Base-by-base conservation (phyloP, 2,329 filamentous ascomycete species). In the Beauveria sp. region DNA sequence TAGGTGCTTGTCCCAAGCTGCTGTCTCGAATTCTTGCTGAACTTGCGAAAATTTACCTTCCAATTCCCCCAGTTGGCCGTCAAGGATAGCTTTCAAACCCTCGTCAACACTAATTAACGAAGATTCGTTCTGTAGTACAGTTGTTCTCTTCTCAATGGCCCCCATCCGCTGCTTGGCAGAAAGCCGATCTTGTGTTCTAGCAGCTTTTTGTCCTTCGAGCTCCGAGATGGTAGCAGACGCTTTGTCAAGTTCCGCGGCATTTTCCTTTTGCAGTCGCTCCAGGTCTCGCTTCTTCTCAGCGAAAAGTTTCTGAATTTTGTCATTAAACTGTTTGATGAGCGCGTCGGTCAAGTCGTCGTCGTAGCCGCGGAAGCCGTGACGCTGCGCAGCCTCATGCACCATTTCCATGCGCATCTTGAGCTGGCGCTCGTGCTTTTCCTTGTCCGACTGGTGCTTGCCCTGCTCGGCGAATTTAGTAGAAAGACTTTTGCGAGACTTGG, bases 401-500 rank as follows among this genome's bases (percentile, higher is more conserved):
- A 96, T 83, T 10, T 83, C 80, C 68, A 88, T 82, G 45, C 93
- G 88, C 50, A 83, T 79, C 67, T 85, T 79, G 3, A 96, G 72
- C 66, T 97, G 90, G 4, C 88, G 85, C 70, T 97, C 91, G 70
- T 95, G 91, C 68, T 89, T 90, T 64, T 90, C 88, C 75, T 93
- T 92, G 70, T 96, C 88, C 2, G 93, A 93, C 73, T 95, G 85
- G 67, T 88, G 87, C 66, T 88, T 90, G 49, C 93, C 93, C 67
- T 86, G 82, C 67, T 92, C 88, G 1, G 83, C 77, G 43, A 84
- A 77, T 67, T 86, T 86, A 24, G 70, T 66, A 0, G 81, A 81
- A 48, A 84, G 72, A 5, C 79, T 72, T 43, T 71, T 76, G 40
- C 83, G 80, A 8, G 77, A 74, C 4, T 73, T 65, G 2, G 72